Percentiles rank a stretch among this genome's conserved stretches.
phyloP scores from a whole-genome alignment of 768 basidiomycete genomes.

The Holtermanniella nyarrowii region DNA sequence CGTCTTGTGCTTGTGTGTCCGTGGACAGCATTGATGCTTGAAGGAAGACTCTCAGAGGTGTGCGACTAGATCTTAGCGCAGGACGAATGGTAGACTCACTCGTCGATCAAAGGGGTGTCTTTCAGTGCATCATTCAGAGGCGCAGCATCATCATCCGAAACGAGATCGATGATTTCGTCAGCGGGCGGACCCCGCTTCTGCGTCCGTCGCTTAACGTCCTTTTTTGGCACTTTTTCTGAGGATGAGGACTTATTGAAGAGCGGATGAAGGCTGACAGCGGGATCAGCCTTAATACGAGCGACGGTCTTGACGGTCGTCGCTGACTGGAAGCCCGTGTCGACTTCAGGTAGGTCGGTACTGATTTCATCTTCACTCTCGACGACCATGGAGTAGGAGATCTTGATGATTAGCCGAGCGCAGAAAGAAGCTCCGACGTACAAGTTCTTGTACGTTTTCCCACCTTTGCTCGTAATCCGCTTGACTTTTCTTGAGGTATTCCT shows the following conservation, averaged over 20 bases:
- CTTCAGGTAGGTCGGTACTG: slow-evolving; percentile 33
- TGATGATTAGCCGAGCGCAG: background rate
- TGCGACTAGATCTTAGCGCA: slow-evolving; percentile 31
- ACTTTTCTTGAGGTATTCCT: slow-evolving; percentile 57
- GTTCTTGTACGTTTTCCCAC: slow-evolving; percentile 78
- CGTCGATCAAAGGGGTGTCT: background rate
- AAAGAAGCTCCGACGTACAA: slow-evolving; percentile 38
- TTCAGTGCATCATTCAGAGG: background rate
- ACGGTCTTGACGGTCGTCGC: no score
- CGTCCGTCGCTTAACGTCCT: slow-evolving; percentile 4
- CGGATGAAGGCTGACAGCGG: no score
- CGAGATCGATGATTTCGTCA: slow-evolving; percentile 22
- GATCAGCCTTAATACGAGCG: no score
- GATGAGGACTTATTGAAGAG: no score
- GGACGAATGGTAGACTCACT: background rate
- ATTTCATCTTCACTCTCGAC: slow-evolving; percentile 45
- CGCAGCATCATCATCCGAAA: slow-evolving; percentile 30
- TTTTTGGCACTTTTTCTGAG: background rate
- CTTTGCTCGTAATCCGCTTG: slow-evolving; percentile 59
- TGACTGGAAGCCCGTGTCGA: slow-evolving; percentile 15
- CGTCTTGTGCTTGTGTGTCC: slow-evolving; percentile 57
- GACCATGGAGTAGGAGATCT: slow-evolving; percentile 38
- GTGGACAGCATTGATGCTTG: slow-evolving; percentile 75
- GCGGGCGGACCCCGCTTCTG: slow-evolving; percentile 4
- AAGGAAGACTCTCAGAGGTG: slow-evolving; percentile 60